phyloP scores from a whole-genome alignment of 768 basidiomycete genomes.

The Naganishia vishniacii region DNA sequence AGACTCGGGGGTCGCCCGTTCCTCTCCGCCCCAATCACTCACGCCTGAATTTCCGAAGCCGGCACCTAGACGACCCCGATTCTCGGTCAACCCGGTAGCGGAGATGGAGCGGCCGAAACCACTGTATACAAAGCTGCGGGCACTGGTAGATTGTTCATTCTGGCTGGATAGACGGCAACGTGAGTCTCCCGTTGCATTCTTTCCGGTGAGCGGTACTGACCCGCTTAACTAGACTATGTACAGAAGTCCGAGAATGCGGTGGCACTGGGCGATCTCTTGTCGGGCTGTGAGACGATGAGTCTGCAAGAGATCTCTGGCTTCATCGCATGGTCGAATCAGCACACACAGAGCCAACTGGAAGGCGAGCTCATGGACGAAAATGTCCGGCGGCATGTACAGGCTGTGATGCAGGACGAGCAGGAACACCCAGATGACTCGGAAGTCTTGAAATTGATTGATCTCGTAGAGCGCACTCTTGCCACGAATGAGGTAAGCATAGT shows the following conservation, averaged over 20 bases:
- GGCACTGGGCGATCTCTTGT: background rate
- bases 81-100: background rate
- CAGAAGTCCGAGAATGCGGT: background rate
- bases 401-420: background rate
- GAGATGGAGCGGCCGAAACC: background rate
- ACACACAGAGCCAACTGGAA: background rate
- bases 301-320: background rate
- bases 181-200: too few relatives aligned
- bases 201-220: too few relatives aligned
- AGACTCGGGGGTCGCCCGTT: too few relatives aligned
- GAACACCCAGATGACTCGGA: background rate
- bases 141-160: constrained; percentile 6
- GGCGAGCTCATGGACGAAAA: background rate
- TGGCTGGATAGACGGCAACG: constrained; percentile 21
- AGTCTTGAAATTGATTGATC: background rate
- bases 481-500: background rate
- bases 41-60: background rate
- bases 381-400: background rate
- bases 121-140: background rate
- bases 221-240: background rate
- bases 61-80: background rate
- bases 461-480: background rate
- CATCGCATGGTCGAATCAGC: constrained; percentile 5
- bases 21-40: too few relatives aligned
- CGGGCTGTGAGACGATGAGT: background rate